Evolutionary conservation across 2,329 filamentous ascomycete species (phyloP).

Genomic region (Pseudodiploospora longispora): DNA sequence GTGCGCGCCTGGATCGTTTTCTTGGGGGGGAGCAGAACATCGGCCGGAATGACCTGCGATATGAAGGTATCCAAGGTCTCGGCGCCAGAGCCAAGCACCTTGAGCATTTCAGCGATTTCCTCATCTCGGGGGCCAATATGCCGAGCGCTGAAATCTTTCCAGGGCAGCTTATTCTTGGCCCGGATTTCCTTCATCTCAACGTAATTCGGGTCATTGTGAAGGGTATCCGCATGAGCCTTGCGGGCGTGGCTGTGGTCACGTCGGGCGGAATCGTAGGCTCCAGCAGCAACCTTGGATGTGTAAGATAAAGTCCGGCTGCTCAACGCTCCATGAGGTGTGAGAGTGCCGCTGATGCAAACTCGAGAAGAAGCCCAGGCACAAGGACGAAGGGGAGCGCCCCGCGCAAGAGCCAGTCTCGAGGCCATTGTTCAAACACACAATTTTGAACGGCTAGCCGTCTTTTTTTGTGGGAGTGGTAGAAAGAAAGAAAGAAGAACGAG

Average conservation of each 20-base stretch:
- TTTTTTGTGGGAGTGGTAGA: neutral
- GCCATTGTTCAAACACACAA: slow-evolving; percentile 14
- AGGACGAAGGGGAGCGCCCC: slow-evolving; percentile 14
- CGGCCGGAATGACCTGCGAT: slow-evolving; percentile 69
- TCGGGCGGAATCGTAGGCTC: slow-evolving; percentile 2
- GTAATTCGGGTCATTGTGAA: slow-evolving; percentile 15
- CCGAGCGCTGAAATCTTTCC: slow-evolving; percentile 56
- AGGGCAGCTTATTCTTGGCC: slow-evolving; percentile 14
- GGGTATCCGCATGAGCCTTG: slow-evolving; percentile 8
- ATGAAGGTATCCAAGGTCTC: slow-evolving; percentile 75
- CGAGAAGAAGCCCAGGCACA: neutral
- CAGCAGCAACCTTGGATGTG: slow-evolving; percentile 9
- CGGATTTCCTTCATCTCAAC: slow-evolving; percentile 14
- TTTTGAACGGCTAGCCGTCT: neutral
- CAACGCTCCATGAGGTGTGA: neutral
- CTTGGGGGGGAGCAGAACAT: slow-evolving; percentile 49
- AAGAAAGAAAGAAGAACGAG: neutral
- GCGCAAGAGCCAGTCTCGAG: slow-evolving; percentile 17
- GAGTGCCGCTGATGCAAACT: slow-evolving; percentile 4
- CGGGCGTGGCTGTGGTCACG: slow-evolving; percentile 1
- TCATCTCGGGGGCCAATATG: slow-evolving; percentile 77
- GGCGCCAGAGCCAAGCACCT: slow-evolving; percentile 65
- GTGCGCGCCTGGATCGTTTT: slow-evolving; percentile 42
- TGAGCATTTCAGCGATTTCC: slow-evolving; percentile 70
- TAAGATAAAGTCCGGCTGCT: slow-evolving; percentile 10